Conservation (phyloP, 2,329 filamentous ascomycete genomes). For the Cladophialophora chaetospira region DNA sequence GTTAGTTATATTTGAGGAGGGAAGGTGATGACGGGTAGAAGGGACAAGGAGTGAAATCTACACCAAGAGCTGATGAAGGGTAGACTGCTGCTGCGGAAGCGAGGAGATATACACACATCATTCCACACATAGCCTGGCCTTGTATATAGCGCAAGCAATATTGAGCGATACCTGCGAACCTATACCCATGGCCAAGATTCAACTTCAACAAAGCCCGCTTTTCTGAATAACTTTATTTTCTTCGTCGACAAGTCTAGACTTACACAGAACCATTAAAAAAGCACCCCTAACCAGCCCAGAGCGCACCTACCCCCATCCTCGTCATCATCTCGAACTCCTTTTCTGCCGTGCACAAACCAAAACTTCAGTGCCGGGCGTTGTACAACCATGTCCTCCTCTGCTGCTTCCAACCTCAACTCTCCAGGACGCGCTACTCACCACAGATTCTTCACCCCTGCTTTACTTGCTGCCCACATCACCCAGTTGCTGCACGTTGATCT, state of each 20-base stretch:
- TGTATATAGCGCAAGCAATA: too few relatives aligned
- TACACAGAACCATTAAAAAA: not conserved
- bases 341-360: not conserved
- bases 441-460: not conserved
- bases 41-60: not conserved
- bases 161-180: too few relatives aligned
- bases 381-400: not conserved
- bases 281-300: not conserved
- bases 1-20: slow-evolving; percentile 75
- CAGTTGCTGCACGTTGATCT: slow-evolving; percentile 39
- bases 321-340: slow-evolving; percentile 2
- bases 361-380: not conserved
- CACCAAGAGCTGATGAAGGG: not conserved
- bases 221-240: too few relatives aligned
- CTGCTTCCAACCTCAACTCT: not conserved
- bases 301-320: not conserved
- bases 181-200: too few relatives aligned
- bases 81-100: too few relatives aligned
- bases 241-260: slow-evolving; percentile 5
- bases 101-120: too few relatives aligned
- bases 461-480: slow-evolving; percentile 34
- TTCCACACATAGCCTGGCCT: too few relatives aligned
- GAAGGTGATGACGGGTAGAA: not conserved
- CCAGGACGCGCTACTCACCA: too few relatives aligned
- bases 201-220: too few relatives aligned